phyloP scores from a whole-genome alignment of 345 rosid genomes.

The Salix purpurea region DNA sequence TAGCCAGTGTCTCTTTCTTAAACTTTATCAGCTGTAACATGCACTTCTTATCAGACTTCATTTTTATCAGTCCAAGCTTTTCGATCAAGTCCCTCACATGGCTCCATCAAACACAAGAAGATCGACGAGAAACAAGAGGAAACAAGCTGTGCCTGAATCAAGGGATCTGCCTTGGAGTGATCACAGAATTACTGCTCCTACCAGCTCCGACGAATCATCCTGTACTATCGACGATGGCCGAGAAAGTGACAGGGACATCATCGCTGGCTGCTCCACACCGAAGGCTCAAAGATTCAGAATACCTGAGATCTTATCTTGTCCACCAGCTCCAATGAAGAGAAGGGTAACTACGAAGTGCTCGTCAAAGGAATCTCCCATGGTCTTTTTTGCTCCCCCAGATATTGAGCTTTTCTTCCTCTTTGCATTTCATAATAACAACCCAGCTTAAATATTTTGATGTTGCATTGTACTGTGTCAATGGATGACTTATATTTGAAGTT shows the following conservation, averaged over 20 bases:
- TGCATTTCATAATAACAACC: constrained; percentile 20
- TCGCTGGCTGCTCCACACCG: constrained; percentile 12
- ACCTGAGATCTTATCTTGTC: constrained; percentile 25
- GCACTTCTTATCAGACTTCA: background rate
- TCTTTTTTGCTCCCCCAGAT: constrained; percentile 32
- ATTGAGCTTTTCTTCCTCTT: constrained; percentile 38
- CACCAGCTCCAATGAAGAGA: constrained; percentile 40
- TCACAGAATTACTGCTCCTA: background rate
- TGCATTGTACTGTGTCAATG: background rate
- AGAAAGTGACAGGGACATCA: background rate
- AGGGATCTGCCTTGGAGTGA: background rate
- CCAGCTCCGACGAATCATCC: background rate
- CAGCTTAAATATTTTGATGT: background rate
- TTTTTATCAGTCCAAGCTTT: background rate
- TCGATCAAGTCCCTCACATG: background rate
- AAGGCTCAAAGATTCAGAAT: constrained; percentile 33
- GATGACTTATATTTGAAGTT: background rate
- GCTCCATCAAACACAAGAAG: constrained; percentile 7
- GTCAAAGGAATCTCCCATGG: constrained; percentile 12
- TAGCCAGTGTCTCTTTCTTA: background rate
- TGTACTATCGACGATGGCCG: background rate
- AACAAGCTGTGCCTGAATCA: background rate
- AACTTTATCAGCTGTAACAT: background rate
- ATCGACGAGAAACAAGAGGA: background rate
- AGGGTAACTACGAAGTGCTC: constrained; percentile 12